These are phyloP conservation scores for Hypoxylon rickii DNA, from an alignment of 495 filamentous ascomycete genomes.

Conservation along the genomic window DNA sequence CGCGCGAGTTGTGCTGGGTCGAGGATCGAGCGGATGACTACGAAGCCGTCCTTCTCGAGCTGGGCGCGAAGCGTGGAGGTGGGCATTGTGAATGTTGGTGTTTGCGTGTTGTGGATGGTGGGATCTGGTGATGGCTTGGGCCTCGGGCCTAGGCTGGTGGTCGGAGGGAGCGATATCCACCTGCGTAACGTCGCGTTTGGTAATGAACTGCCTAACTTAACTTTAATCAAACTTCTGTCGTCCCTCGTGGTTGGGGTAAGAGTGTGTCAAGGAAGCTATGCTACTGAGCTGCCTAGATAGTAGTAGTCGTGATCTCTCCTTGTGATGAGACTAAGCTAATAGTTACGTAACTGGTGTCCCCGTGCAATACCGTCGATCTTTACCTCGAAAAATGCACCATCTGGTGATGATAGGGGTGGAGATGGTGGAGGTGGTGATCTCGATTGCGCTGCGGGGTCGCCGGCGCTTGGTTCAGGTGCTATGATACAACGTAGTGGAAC, in stretches of 20 bases:
- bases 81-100: conserved; percentile 17
- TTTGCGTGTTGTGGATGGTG: neutral
- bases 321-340: conserved; percentile 7
- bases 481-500: conserved; percentile 4
- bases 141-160: neutral
- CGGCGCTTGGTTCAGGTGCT: neutral
- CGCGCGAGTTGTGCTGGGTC: conserved; percentile 25
- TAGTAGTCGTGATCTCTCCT: conserved; percentile 1
- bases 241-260: conserved; percentile 4
- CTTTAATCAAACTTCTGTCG: conserved; percentile 4
- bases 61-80: conserved; percentile 31
- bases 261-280: neutral
- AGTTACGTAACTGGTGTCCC: conserved; percentile 12
- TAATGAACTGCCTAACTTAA: neutral
- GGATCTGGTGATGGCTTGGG: neutral
- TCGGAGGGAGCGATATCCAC: neutral
- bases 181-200: conserved; percentile 18
- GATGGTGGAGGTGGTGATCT: conserved; percentile 23
- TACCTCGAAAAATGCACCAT: neutral
- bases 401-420: conserved; percentile 6
- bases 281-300: neutral
- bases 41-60: conserved; percentile 43
- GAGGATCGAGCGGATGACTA: conserved; percentile 45
- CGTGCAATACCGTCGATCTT: conserved; percentile 15
- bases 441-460: conserved; percentile 25